Base-by-base conservation (phyloP, 1,284 basidiomycete genomes). In the Taiwanofungus camphoratus region DNA sequence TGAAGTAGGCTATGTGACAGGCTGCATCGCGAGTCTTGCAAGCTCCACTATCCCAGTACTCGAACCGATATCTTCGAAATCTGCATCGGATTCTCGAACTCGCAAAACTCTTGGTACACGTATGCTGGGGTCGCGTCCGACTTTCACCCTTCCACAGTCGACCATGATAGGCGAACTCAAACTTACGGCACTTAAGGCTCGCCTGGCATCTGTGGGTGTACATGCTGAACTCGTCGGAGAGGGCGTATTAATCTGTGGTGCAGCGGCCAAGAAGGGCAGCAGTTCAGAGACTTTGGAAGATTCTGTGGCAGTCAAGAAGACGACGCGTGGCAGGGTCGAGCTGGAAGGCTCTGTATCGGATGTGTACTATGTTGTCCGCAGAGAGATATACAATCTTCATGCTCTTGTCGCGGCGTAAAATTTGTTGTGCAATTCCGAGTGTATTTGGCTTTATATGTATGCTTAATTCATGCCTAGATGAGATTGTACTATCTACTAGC, bases 111-210 rank as follows among this genome's bases (percentile, higher is more conserved):
- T 62, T 21, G 59, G 57, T 42, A 63, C 65, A 20, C 73, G 68
- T 21, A 67, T 71, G 21, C 71, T 87, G 18, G 83, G 82, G n/a
- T 74, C 76, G 15, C 75, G 82, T 21, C 73, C 77, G 6, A 65
- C 68, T 23, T 68, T 71, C 24, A 68, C 78, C 2, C 69, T 93
- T 3, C 88, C 90, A 1, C 78, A 84, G 46, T 92, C 93, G 0
- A 87, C 92, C 6, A 94, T 95, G 82, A 95, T 98, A 47, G 94
- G 94, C 35, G 94, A 97, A 59, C 76, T 97, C 34, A 92, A 93
- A 58, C 73, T 98, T 21, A 91, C 90, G 0, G 76, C 79, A 2
- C 75, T 98, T 32, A 95, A 95, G 65, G 63, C 81, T 12, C 79
- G 85, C 6, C 70, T 98, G 12, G 74, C 79, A 2, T 63, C 76